Base-by-base conservation (phyloP, 176 grass and related monocot species). In the Zea mays region DNA sequence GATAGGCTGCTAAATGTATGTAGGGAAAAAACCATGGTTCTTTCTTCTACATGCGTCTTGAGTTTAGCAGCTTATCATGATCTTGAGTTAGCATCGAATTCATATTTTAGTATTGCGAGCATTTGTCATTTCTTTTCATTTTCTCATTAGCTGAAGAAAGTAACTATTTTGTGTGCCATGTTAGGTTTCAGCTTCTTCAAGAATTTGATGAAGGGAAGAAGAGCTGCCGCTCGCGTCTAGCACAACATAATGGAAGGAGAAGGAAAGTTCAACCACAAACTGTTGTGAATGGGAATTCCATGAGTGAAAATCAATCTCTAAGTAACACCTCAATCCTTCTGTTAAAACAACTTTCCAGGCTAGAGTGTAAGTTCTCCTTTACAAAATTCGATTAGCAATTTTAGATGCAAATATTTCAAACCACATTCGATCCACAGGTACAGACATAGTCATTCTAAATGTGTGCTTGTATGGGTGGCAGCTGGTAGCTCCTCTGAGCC, bases 141-240 rank as follows among this genome's bases (percentile, higher is more conserved):
- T 40, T 8, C 46, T 58, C 46, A 71, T 72, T 47, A 72, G 11
- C 34, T 82, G 37, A 56, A 38, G 11, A 63, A 52, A 15, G 19
- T 5, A 77, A 65, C 34, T 65, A 39, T 69, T 83, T 79, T 77
- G 35, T 20, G 39, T 33, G 45, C 45, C 15, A 40, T 59, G 27
- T 64, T 43, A 93, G 92, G 68, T 97, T 97, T 74, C 94, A 97
- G 60, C 79, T 87, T 79, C 81, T 93, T 77, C 81, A 97, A 76
- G 94, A 97, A 83, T 97, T 97, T 21, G 94, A 97, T 75, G 86
- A 90, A 85, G 94, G 76, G 58, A 97, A 97, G 84, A 90, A 92
- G 77, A 97, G 94, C 62, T 97, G 94, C 7, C 91, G 94, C 19
- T 88, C 84, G 27, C 84, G 94, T 35, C 77, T 97, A 71, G 81